Conservation (phyloP, 2,329 filamentous ascomycete genomes). For the Teratosphaeria viscida region DNA sequence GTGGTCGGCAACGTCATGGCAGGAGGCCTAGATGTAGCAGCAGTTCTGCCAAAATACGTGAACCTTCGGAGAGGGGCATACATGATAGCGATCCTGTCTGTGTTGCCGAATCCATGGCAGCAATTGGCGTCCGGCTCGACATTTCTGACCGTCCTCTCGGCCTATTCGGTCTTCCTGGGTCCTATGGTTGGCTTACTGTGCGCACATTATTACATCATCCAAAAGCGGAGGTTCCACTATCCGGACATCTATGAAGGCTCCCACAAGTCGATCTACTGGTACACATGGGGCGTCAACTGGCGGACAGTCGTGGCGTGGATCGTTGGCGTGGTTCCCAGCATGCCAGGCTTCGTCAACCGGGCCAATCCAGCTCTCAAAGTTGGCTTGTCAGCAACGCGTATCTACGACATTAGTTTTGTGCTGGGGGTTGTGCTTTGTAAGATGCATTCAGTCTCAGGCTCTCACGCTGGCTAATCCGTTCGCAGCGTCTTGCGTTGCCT, state of each 20-base stretch:
- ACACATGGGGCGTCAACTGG: constrained; percentile 5
- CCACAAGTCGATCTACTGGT: constrained; percentile 2
- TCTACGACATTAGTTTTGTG: background rate
- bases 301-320: constrained; percentile 2
- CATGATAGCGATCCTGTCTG: constrained; percentile 2
- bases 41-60: constrained; percentile 4
- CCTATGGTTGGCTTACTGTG: constrained; percentile 4
- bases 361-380: constrained; percentile 3
- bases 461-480: background rate
- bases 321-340: constrained; percentile 1
- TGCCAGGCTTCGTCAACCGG: constrained; percentile 3
- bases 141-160: constrained; percentile 4
- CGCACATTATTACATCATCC: constrained; percentile 5
- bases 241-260: constrained; percentile 4
- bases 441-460: background rate
- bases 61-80: constrained; percentile 5
- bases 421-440: background rate
- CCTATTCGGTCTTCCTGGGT: constrained; percentile 3
- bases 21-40: constrained; percentile 4
- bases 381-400: background rate
- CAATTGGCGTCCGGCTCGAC: constrained; percentile 4
- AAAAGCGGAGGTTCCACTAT: background rate
- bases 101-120: constrained; percentile 4
- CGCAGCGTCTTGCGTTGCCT: background rate
- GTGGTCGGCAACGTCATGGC: constrained; percentile 5